Base-by-base conservation (phyloP, 2,329 filamentous ascomycete genomes). In the Trichoderma sp. region DNA sequence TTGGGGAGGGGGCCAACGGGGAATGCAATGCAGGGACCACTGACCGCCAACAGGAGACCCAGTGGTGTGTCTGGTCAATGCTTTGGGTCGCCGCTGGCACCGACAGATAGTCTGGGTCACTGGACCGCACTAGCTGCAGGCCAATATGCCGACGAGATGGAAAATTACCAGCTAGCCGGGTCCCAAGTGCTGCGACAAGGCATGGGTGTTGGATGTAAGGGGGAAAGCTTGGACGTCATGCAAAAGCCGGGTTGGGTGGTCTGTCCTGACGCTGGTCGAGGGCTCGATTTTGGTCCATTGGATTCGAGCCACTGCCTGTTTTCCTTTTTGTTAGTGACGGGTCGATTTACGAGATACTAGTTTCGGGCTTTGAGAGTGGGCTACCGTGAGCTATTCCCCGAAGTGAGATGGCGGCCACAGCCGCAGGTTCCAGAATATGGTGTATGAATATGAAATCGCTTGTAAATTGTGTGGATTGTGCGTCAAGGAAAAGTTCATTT, bases 21-120 rank as follows among this genome's bases (percentile, higher is more conserved):
- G 50, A 59, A 55, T 57, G 30, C 32, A 61, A 71, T 71, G 69
- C 69, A 71, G 69, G 69, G 69, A 71, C 69, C 69, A 57, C 69
- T 66, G 62, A 59, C 59, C 53, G 69, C 59, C 50, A 66, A 53
- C 55, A 55, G n/a, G 58, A 62, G 58, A 62, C 28, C 55, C 55
- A 17, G 32, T 32, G 58, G 20, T 61, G 57, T 59, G 34, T 47
- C 59, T 59, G 39, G 62, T 67, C 50, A 26, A 61, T 66, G 63
- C 50, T 66, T 26, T n/a, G 13, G 43, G 58, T 34, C 17, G 68
- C 43, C 62, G 58, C 68, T 43, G 20, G 34, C 36, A 71, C 36
- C 36, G 39, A 71, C 70, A 68, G 55, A 23, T 57, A 50, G 64
- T 53, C 55, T 57, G 32, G 64, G 63, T 71, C 70, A 71, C 70